phyloP scores from a whole-genome alignment of 2,329 filamentous ascomycete species.

The Talaromyces sp. region DNA sequence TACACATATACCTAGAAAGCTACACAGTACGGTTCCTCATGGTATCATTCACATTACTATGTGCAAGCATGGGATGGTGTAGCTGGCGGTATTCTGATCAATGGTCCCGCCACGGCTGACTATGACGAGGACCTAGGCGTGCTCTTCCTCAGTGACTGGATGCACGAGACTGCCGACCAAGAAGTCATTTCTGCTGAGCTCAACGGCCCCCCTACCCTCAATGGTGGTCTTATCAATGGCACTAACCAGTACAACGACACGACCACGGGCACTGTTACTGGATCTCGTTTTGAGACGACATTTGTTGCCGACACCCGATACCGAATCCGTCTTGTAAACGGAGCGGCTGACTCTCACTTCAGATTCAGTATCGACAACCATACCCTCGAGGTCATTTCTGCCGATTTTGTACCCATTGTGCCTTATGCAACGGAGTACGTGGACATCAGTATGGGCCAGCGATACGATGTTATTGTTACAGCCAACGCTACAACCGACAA shows the following conservation, averaged over 20 bases:
- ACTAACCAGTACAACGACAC: conserved; percentile 1
- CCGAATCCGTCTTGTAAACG: conserved; percentile 44
- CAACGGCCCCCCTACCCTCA: background rate
- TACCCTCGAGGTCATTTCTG: conserved; percentile 52
- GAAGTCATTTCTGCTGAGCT: conserved; percentile 18
- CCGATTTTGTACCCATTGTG: conserved; percentile 55
- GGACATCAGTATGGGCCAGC: conserved; percentile 27
- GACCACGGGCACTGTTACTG: conserved; percentile 15
- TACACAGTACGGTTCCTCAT: conserved; percentile 32
- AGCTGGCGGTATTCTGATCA: conserved; percentile 55
- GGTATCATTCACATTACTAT: conserved; percentile 36
- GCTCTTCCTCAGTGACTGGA: conserved; percentile 36
- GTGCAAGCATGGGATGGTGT: conserved; percentile 52
- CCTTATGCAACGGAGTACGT: conserved; percentile 50
- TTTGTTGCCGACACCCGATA: conserved; percentile 36
- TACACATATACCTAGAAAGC: conserved; percentile 38
- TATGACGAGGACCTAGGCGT: conserved; percentile 38
- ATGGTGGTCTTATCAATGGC: conserved; percentile 1
- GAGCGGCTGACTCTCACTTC: conserved; percentile 24
- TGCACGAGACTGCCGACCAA: conserved; percentile 26
- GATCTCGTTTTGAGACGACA: conserved; percentile 45
- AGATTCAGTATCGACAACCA: conserved; percentile 50
- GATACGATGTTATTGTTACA: conserved; percentile 38
- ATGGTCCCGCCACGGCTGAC: conserved; percentile 38
- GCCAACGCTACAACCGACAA: conserved; percentile 25